Conservation (phyloP, 305 asterid genomes). For the Plantago coronopus region DNA sequence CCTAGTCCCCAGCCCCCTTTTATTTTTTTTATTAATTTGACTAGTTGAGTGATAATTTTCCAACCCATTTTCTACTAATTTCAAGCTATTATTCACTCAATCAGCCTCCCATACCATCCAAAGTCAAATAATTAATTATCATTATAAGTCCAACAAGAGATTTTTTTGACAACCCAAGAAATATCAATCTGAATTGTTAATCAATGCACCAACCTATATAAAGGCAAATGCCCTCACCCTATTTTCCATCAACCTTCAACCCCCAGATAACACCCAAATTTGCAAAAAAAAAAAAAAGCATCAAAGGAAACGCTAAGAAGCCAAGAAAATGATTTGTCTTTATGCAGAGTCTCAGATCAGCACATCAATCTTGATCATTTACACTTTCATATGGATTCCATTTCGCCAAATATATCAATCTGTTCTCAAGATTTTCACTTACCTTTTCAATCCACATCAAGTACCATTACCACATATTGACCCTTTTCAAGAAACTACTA, state of each 20-base stretch:
- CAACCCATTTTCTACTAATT: background rate
- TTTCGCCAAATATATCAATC: conserved; percentile 18
- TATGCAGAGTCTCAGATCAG: conserved; percentile 28
- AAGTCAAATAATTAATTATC: conserved; percentile 23
- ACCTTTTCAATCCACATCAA: conserved; percentile 19
- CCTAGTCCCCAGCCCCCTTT: background rate
- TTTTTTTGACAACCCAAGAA: conserved; percentile 19
- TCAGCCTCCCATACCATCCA: conserved; percentile 11
- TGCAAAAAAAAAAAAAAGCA: background rate
- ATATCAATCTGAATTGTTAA: conserved; percentile 27
- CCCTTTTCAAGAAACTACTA: background rate
- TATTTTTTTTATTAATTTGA: background rate
- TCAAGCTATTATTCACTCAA: background rate
- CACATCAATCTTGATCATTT: conserved; percentile 22
- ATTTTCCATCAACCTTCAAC: background rate
- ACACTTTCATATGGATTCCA: conserved; percentile 35
- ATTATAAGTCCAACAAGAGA: conserved; percentile 13
- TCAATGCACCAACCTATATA: conserved; percentile 13
- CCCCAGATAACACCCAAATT: conserved; percentile 8
- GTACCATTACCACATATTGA: conserved; percentile 8
- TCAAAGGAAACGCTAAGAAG: background rate
- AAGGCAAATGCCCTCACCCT: conserved; percentile 3
- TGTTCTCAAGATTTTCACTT: background rate
- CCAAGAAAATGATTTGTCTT: conserved; percentile 33
- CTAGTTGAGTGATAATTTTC: background rate